Conservation (phyloP, 2,329 filamentous ascomycete species). For the Epichloe sylvatica region DNA sequence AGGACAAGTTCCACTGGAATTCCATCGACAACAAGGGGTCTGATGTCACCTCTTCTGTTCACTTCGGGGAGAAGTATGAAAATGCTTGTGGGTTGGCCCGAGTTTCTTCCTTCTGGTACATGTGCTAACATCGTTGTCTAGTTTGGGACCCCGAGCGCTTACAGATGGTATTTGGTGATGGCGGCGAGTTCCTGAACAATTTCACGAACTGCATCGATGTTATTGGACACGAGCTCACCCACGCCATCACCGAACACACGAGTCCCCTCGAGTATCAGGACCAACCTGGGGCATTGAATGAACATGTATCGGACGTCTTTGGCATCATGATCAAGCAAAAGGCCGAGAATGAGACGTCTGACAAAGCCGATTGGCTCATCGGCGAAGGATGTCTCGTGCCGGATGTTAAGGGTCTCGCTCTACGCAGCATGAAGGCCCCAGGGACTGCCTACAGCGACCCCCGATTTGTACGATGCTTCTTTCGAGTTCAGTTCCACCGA, state of each 20-base stretch:
- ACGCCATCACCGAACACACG: conserved; percentile 38
- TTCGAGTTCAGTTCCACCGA: no score
- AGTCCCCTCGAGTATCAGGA: conserved; percentile 35
- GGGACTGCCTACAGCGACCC: conserved; percentile 41
- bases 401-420: conserved; percentile 34
- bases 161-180: conserved; percentile 45
- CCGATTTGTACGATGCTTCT: conserved; percentile 27
- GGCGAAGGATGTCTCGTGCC: conserved; percentile 39
- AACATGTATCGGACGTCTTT: conserved; percentile 42
- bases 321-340: conserved; percentile 44
- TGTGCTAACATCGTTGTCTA: conserved; percentile 6
- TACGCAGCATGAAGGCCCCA: conserved; percentile 40
- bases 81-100: conserved; percentile 29
- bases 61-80: conserved; percentile 36
- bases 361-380: conserved; percentile 39
- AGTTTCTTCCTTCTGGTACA: no score
- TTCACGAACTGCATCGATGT: conserved; percentile 40
- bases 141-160: conserved; percentile 34
- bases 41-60: conserved; percentile 37
- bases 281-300: conserved; percentile 41
- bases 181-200: conserved; percentile 35
- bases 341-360: conserved; percentile 29
- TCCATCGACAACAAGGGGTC: conserved; percentile 38
- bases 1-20: conserved; percentile 33
- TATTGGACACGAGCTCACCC: conserved; percentile 43